Base-by-base conservation (phyloP, 805 yeast species). In the Teunomyces panamensis region DNA sequence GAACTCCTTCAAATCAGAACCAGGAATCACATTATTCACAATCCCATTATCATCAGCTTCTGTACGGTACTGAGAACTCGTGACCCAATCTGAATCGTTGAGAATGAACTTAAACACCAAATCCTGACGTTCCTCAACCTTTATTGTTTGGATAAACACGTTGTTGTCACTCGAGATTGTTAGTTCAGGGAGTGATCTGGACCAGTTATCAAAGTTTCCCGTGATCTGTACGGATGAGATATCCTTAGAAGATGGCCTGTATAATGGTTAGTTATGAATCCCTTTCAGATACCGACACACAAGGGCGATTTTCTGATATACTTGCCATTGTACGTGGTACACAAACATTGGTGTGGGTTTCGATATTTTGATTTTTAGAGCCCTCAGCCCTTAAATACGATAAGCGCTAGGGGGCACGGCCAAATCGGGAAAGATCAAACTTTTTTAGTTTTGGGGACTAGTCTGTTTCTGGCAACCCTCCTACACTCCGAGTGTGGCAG, bases 171-270 rank as follows among this genome's bases (percentile, higher is more conserved):
- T 24, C 3, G 17, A 11, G 30, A 57, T 53, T 3, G 60, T 56
- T n/a, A 42, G 50, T 8, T 56, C 57, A 4, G 51, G 52, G 7
- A 45, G 35, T 13, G 58, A 47, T 46, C 58, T 56, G 9, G 65
- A 48, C 78, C 78, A 73, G 47, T 65, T 54, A 51, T 72, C 75
- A 53, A 73, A 73, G 52, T 56, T 63, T 5, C 78, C 78, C 1
- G 77, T 71, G 17, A 72, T 65, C 27, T 63, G 64, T 24, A 72
- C 65, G 7, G 66, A 55, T 5, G 37, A 29, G 5, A 35, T 20
- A 35, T 35, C 39, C 28, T n/a, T 17, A 13, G 39, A 10, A 35
- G 13, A 16, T 26, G 39, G 39, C 39, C 39, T 37, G 1, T 20
- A 20, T 4, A 20, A 20, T 20, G 24, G 17, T 20, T 20, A 20